Evolutionary conservation across 139 green algal species (phyloP), one percentile per base, ranked within the genome.

Genomic region (Micractinium sp.): DNA sequence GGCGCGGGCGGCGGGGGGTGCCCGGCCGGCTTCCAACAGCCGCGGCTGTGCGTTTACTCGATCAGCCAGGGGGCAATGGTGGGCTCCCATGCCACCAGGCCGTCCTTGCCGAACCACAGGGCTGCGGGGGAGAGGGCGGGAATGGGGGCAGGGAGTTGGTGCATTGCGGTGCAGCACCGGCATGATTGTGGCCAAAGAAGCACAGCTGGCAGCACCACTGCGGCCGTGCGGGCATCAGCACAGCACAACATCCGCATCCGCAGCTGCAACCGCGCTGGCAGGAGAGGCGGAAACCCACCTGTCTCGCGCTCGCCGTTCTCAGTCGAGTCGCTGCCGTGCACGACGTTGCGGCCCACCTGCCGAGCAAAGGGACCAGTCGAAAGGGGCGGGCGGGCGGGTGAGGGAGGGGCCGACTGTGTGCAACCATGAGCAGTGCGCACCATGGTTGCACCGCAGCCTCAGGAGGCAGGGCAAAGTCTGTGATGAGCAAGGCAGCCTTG

Each of bases 291-390:
- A 9, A 0, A 22, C 88, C 61, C 81, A 93, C 95, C 95, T 63
- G 96, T 96, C 93, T 99, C 97, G 15, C 96, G 92, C 93, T 99
- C 94, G 39, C 96, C 97, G 90, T 98, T 98, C 89, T 99, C 97
- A 12, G 94, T 93, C 67, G 89, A 95, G 93, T 99, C 97, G 41
- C 92, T 96, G 82, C 97, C 97, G 89, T 99, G 97, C 67, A 99
- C 95, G 18, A 99, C 96, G 91, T 99, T 99, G 86, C 97, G 93
- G 53, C 98, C 98, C 23, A 98, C 95, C 87, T 99, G 93, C 25
- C 98, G 91, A 27, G 35, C 33, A 19, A 9, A 41, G 73, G 74
- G 2, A 29, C 74, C 39, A 9, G 36, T n/a, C 12, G 33, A 31
- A 16, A 31, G 74, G 15, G 22, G 73, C 7, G 33, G 71, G 74